Conservation (phyloP, 1,139 yeast species). For the Taphrina sp. region DNA sequence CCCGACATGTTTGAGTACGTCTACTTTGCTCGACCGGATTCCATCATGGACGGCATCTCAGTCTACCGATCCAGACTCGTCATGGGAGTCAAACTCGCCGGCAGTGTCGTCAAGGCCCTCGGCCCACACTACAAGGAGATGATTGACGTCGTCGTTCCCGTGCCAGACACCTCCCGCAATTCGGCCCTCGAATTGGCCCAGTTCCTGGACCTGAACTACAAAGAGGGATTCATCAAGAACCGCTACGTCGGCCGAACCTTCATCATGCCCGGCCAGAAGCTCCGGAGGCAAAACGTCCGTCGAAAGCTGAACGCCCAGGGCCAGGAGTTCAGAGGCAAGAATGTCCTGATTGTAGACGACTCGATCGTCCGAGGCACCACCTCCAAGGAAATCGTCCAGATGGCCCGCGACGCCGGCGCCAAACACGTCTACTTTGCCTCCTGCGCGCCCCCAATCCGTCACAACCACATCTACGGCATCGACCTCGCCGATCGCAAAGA, state of each 20-base stretch:
- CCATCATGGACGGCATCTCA: conserved; percentile 90
- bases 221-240: conserved; percentile 96
- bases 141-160: conserved; percentile 94
- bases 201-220: conserved; percentile 71
- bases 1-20: conserved; percentile 98
- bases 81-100: conserved; percentile 90
- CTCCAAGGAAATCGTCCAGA: conserved; percentile 88
- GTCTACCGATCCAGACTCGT: conserved; percentile 89
- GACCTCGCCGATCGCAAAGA: conserved; percentile 96
- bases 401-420: conserved; percentile 99
- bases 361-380: conserved; percentile 98
- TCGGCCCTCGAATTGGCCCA: conserved; percentile 93
- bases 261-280: conserved; percentile 93
- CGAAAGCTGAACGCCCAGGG: conserved; percentile 95
- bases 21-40: conserved; percentile 96
- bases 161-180: conserved; percentile 95
- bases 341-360: conserved; percentile 92
- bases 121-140: conserved; percentile 51
- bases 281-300: conserved; percentile 84
- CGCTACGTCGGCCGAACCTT: conserved; percentile 96
- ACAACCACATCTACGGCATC: conserved; percentile 93
- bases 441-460: conserved; percentile 95
- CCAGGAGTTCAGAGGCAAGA: conserved; percentile 79
- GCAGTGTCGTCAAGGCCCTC: conserved; percentile 58
- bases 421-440: conserved; percentile 89